Evolutionary conservation across 2,329 filamentous ascomycete genomes (phyloP).

Genomic region (Xylaria sp.): DNA sequence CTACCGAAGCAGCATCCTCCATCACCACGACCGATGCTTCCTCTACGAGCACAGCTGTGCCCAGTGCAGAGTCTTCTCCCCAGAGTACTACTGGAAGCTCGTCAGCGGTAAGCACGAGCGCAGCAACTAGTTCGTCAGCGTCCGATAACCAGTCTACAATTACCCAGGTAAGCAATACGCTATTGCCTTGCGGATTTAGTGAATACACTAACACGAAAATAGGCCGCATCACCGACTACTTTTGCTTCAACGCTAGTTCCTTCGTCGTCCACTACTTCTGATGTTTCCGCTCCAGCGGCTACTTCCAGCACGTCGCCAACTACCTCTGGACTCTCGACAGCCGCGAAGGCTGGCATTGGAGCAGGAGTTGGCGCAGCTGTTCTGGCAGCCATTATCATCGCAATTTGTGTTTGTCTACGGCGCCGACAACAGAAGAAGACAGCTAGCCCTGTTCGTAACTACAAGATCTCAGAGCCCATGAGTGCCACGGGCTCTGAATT

Average conservation of each 20-base stretch:
- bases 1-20: slow-evolving; percentile 30
- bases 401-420: slow-evolving; percentile 54
- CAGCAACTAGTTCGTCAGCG: slow-evolving; percentile 3
- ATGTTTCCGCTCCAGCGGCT: slow-evolving; percentile 14
- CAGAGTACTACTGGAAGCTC: slow-evolving; percentile 17
- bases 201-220: slow-evolving; percentile 19
- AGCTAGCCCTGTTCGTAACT: slow-evolving; percentile 42
- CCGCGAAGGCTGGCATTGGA: slow-evolving; percentile 61
- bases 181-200: background rate
- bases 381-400: slow-evolving; percentile 54
- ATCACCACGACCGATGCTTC: slow-evolving; percentile 25
- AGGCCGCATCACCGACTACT: slow-evolving; percentile 7
- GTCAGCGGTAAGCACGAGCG: background rate
- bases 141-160: slow-evolving; percentile 2
- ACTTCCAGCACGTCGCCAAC: slow-evolving; percentile 13
- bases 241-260: slow-evolving; percentile 29
- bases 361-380: slow-evolving; percentile 57
- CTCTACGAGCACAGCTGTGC: slow-evolving; percentile 20
- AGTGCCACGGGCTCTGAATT: slow-evolving; percentile 56
- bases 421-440: slow-evolving; percentile 46
- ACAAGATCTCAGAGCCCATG: slow-evolving; percentile 64
- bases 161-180: slow-evolving; percentile 10
- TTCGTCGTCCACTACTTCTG: slow-evolving; percentile 30
- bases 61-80: slow-evolving; percentile 21
- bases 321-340: slow-evolving; percentile 52